A percentile compares a stretch with the other conserved stretches of the same genome.
Evolutionary conservation across 257 asterid species (phyloP).

Genomic region (Dorcoceras hygrometricum): DNA sequence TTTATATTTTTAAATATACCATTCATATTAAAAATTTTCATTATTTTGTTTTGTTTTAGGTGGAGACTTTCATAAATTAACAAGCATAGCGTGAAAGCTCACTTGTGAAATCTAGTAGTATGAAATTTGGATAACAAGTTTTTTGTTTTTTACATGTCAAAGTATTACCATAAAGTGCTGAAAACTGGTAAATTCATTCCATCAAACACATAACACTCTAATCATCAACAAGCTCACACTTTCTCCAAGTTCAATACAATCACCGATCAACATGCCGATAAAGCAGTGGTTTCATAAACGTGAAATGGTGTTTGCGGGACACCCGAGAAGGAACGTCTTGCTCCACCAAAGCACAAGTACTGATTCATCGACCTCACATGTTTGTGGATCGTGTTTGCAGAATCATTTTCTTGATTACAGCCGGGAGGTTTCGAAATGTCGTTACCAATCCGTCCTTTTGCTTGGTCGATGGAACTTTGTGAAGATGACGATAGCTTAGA

Average conservation of each 20-base stretch:
- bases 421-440: slow-evolving; percentile 41
- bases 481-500: slow-evolving; percentile 67
- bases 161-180: background rate
- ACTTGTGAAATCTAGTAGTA: no score
- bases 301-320: slow-evolving; percentile 41
- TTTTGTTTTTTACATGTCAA: no score
- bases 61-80: no score
- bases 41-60: no score
- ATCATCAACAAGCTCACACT: slow-evolving; percentile 8
- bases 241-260: slow-evolving; percentile 22
- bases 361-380: slow-evolving; percentile 48
- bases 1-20: no score
- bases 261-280: slow-evolving; percentile 48
- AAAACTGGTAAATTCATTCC: no score
- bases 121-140: no score
- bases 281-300: slow-evolving; percentile 50
- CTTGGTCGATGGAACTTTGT: slow-evolving; percentile 50
- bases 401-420: slow-evolving; percentile 27
- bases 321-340: slow-evolving; percentile 28
- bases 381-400: slow-evolving; percentile 29
- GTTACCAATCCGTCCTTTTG: slow-evolving; percentile 36
- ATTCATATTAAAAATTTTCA: no score
- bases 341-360: slow-evolving; percentile 67
- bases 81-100: no score
- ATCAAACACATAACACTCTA: slow-evolving; percentile 2